phyloP scores from a whole-genome alignment of 2,329 filamentous ascomycete species.

The Aspergillus glaucus region DNA sequence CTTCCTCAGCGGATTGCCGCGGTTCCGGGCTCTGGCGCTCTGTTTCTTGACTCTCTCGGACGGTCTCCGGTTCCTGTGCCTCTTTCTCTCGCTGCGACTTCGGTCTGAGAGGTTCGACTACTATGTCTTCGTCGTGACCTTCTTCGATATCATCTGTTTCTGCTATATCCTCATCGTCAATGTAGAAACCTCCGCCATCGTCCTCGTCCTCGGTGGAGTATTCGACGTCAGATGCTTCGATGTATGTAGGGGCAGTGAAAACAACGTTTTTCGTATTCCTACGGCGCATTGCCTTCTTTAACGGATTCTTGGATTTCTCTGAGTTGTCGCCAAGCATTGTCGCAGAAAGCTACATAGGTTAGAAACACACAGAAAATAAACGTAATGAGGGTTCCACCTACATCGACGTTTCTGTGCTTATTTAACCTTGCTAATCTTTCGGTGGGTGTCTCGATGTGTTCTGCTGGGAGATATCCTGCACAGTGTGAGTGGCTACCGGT shows the following conservation, averaged over 20 bases:
- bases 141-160: constrained; percentile 29
- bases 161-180: constrained; percentile 41
- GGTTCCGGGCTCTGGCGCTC: constrained; percentile 31
- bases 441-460: constrained; percentile 97
- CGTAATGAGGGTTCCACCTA: constrained; percentile 42
- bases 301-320: constrained; percentile 73
- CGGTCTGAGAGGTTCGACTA: constrained; percentile 40
- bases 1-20: constrained; percentile 59
- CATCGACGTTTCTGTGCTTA: constrained; percentile 97
- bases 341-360: constrained; percentile 52
- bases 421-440: constrained; percentile 89
- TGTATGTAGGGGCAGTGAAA: constrained; percentile 77
- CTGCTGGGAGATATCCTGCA: constrained; percentile 85
- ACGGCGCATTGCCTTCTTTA: constrained; percentile 76
- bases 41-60: constrained; percentile 18
- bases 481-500: constrained; percentile 31
- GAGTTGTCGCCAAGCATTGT: constrained; percentile 67
- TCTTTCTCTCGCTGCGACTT: constrained; percentile 35
- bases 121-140: constrained; percentile 31
- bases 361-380: constrained; percentile 6
- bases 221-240: constrained; percentile 80
- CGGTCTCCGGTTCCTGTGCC: constrained; percentile 17
- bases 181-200: constrained; percentile 42
- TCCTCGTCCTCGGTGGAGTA: constrained; percentile 75
- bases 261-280: constrained; percentile 80